A percentile compares a stretch with the other conserved stretches of the same genome.
These are phyloP conservation scores for Corchorus capsularis DNA, from an alignment of 345 rosid genomes.

Conservation along the genomic window DNA sequence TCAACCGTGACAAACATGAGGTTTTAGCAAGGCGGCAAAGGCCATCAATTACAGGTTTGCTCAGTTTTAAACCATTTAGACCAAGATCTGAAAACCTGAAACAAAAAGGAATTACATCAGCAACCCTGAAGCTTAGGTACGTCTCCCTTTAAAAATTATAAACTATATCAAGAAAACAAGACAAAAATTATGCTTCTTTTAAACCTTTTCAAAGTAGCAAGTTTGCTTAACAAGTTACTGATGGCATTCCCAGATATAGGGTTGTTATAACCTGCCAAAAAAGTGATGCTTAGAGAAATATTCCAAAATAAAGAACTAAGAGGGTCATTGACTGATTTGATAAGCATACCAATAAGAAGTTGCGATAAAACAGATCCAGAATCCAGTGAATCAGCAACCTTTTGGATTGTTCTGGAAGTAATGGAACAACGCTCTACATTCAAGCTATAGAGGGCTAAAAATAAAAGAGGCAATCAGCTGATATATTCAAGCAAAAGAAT, in stretches of 20 bases:
- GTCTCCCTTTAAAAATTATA: slow-evolving; percentile 5
- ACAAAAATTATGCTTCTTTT: slow-evolving; percentile 14
- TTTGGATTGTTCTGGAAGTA: slow-evolving; percentile 84
- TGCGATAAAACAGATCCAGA: slow-evolving; percentile 63
- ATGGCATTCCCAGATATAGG: slow-evolving; percentile 68
- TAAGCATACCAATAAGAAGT: slow-evolving; percentile 67
- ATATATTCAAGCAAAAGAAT: background rate
- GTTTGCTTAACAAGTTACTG: slow-evolving; percentile 59
- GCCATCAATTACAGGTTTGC: slow-evolving; percentile 61
- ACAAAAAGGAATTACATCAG: slow-evolving; percentile 15
- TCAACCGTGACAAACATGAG: slow-evolving; percentile 61
- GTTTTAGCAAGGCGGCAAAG: slow-evolving; percentile 70
- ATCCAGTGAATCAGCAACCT: slow-evolving; percentile 64
- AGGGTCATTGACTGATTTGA: slow-evolving; percentile 11
- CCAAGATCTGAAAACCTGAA: slow-evolving; percentile 78
- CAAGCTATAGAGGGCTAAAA: slow-evolving; percentile 76
- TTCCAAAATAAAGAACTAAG: slow-evolving; percentile 16
- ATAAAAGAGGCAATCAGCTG: slow-evolving; percentile 28
- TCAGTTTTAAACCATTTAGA: slow-evolving; percentile 77
- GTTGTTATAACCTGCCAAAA: slow-evolving; percentile 65
- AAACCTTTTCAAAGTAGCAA: slow-evolving; percentile 65
- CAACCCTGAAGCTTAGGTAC: background rate
- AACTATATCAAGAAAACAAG: background rate
- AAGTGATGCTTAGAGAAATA: slow-evolving; percentile 8
- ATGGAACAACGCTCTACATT: slow-evolving; percentile 78